Evolutionary conservation across 2,329 filamentous ascomycete genomes (phyloP), one percentile per base, ranked within the genome.

Genomic region (Lachnellula occidentalis): DNA sequence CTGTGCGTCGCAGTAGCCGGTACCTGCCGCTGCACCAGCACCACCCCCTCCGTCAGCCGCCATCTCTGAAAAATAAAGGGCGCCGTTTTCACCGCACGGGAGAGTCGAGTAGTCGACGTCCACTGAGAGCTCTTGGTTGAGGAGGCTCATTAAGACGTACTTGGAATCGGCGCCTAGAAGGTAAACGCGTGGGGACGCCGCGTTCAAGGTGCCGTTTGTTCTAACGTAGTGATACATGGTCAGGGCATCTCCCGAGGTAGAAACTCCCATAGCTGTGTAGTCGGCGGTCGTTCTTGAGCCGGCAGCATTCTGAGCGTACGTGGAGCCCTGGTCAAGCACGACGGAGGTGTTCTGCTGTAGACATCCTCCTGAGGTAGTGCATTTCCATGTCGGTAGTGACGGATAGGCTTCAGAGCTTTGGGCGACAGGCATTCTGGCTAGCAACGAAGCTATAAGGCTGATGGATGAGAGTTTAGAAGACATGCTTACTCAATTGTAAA

Each of bases 1-100:
- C 65, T 83, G 80, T 0, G 79, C 77, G 63, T 83, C 80, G 51
- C 82, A 86, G 70, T 86, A 85, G 5, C 82, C 82, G 1, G 79
- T 82, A 73, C 72, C 7, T 81, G 79, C 51, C 80, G 81, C 22
- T 74, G 81, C 53, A 73, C 72, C 70, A 77, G 81, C 56, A 62
- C 73, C 74, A 58, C 70, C 64, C 58, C 82, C 83, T 61, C 85
- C 85, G 59, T 84, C 78, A 5, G 74, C 72, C n/a, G 79, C 76
- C 83, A 87, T 86, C 65, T 79, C 72, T 15, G 79, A 74, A 34
- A 86, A 76, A 72, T 88, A 88, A 46, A 88, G 73, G 42, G 85
- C 85, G 51, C 85, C 85, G 71, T 90, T 88, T 57, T 88, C 72
- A 56, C 86, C 86, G 66, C 86, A 89, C 53, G 79, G 78, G 15